A percentile compares a stretch with the other conserved stretches of the same genome.
phyloP scores from a whole-genome alignment of 2,329 filamentous ascomycete species.

The Neocatenulostroma microsporum region DNA sequence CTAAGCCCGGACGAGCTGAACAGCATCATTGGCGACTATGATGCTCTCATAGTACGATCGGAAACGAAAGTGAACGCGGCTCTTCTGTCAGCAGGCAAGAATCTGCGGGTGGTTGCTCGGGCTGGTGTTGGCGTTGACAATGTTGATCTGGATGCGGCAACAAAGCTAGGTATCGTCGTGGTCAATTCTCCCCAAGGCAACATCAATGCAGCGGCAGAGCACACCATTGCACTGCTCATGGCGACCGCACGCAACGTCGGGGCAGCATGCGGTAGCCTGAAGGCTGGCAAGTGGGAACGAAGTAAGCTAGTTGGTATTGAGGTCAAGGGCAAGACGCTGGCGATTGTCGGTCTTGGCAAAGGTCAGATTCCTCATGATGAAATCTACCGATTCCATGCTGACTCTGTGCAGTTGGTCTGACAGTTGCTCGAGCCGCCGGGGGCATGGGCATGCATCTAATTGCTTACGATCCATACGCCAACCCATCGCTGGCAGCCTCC shows the following conservation, averaged over 20 bases:
- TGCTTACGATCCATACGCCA: slow-evolving; percentile 71
- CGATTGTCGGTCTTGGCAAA: slow-evolving; percentile 73
- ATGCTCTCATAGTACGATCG: slow-evolving; percentile 70
- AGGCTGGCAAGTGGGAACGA: slow-evolving; percentile 67
- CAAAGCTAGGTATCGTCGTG: slow-evolving; percentile 65
- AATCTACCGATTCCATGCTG: no score
- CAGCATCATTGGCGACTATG: slow-evolving; percentile 60
- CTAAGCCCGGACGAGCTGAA: slow-evolving; percentile 57
- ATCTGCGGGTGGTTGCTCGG: slow-evolving; percentile 68
- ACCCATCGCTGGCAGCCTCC: slow-evolving; percentile 59
- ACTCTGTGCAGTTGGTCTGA: slow-evolving; percentile 55
- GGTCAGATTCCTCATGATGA: no score
- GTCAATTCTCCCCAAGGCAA: slow-evolving; percentile 75
- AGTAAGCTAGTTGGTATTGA: slow-evolving; percentile 68
- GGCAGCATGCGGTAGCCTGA: slow-evolving; percentile 60
- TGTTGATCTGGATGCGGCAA: slow-evolving; percentile 67
- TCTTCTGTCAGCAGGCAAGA: slow-evolving; percentile 58
- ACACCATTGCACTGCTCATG: slow-evolving; percentile 53
- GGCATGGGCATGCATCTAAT: slow-evolving; percentile 69
- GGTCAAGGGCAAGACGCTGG: slow-evolving; percentile 67
- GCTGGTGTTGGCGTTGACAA: slow-evolving; percentile 80
- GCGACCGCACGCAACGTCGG: slow-evolving; percentile 67
- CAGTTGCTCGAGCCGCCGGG: slow-evolving; percentile 69
- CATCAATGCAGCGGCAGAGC: slow-evolving; percentile 58
- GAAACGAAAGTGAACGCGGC: slow-evolving; percentile 70